Percentiles rank a stretch among this genome's conserved stretches.
phyloP scores from a whole-genome alignment of 1,284 basidiomycete species.

The Porogramme epimiltina region DNA sequence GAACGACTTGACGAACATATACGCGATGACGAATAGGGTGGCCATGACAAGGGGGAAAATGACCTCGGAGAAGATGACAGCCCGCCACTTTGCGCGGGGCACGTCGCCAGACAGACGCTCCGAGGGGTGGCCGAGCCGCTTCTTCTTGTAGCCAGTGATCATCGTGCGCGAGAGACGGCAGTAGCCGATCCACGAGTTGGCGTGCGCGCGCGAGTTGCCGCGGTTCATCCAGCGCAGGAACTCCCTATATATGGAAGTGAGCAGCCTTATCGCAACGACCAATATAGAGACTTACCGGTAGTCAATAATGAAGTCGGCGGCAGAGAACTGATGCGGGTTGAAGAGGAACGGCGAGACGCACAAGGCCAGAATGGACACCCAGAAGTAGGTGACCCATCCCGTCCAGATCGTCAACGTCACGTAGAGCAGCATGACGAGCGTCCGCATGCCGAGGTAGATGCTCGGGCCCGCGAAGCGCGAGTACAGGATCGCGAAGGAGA shows the following conservation, averaged over 20 bases:
- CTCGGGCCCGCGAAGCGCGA: slow-evolving; percentile 96
- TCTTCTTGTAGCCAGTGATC: slow-evolving; percentile 98
- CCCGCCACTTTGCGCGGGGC: slow-evolving; percentile 88
- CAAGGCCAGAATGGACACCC: slow-evolving; percentile 86
- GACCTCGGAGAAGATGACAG: slow-evolving; percentile 87
- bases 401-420: slow-evolving; percentile 90
- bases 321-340: slow-evolving; percentile 96
- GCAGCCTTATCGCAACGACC: not conserved
- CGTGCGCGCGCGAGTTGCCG: slow-evolving; percentile 94
- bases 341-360: slow-evolving; percentile 94
- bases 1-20: slow-evolving; percentile 91
- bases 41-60: slow-evolving; percentile 86
- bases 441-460: slow-evolving; percentile 94
- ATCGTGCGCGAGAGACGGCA: slow-evolving; percentile 92
- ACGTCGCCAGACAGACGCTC: slow-evolving; percentile 93
- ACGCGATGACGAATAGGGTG: slow-evolving; percentile 82
- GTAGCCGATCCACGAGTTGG: slow-evolving; percentile 97
- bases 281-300: slow-evolving; percentile 63
- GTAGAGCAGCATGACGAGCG: slow-evolving; percentile 87
- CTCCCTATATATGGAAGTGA: slow-evolving; percentile 57
- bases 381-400: slow-evolving; percentile 93
- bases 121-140: slow-evolving; percentile 90
- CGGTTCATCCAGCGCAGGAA: slow-evolving; percentile 97
- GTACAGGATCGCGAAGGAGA: slow-evolving; percentile 91
- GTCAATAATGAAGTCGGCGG: slow-evolving; percentile 94